These are phyloP conservation scores for Cnidoscolus chayamansa DNA, from an alignment of 441 rosid genomes.

Conservation along the genomic window DNA sequence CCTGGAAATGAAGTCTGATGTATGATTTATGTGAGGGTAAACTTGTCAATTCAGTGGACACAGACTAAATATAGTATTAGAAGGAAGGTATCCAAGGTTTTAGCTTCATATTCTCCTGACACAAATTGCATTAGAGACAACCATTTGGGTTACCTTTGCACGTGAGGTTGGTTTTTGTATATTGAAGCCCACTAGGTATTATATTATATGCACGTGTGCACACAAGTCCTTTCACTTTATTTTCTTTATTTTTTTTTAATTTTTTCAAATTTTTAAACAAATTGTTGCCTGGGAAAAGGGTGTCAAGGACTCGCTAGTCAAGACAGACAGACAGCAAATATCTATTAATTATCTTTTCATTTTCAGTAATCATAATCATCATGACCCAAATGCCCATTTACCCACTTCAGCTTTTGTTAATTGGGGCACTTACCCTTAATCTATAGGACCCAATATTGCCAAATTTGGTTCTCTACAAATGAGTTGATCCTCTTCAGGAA, in stretches of 20 bases:
- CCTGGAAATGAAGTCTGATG: not conserved
- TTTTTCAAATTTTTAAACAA: too few relatives aligned
- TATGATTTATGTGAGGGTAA: not conserved
- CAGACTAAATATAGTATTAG: constrained; percentile 22
- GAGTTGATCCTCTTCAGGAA: too few relatives aligned
- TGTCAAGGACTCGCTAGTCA: not conserved
- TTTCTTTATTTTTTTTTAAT: too few relatives aligned
- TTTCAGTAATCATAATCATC: constrained; percentile 5
- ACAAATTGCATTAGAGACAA: constrained; percentile 47
- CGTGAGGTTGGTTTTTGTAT: constrained; percentile 41
- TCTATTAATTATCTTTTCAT: not conserved
- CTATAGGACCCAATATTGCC: not conserved
- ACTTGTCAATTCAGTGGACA: not conserved
- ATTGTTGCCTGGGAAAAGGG: constrained; percentile 10
- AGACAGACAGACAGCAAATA: not conserved
- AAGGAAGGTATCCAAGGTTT: constrained; percentile 53
- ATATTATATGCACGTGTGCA: constrained; percentile 47
- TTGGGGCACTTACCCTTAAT: not conserved
- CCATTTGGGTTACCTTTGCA: constrained; percentile 42
- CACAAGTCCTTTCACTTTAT: constrained; percentile 16
- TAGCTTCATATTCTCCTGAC: constrained; percentile 48
- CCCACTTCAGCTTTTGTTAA: not conserved
- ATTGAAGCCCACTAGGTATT: constrained; percentile 23
- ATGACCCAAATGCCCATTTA: not conserved
- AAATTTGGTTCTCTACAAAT: too few relatives aligned